phyloP scores from a whole-genome alignment of 192 early-diverging fungal species.

The Geranomyces variabilis region DNA sequence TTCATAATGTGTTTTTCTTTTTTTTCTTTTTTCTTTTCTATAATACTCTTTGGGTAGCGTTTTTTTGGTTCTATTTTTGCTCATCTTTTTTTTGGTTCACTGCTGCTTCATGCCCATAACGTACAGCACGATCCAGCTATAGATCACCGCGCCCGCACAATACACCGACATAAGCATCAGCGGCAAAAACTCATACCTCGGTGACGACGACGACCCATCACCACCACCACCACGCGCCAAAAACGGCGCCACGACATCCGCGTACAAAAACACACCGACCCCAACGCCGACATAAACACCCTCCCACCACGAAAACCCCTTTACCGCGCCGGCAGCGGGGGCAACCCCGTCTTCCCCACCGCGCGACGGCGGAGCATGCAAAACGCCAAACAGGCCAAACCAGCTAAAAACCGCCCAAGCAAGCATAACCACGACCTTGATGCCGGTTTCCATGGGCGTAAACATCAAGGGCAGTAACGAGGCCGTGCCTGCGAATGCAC shows the following conservation, averaged over 20 bases:
- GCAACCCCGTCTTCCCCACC: too few relatives aligned
- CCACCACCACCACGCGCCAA: constrained; percentile 51
- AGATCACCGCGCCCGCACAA: constrained; percentile 72
- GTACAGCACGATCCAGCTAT: constrained; percentile 48
- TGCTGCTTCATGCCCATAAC: background rate
- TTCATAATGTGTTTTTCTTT: background rate
- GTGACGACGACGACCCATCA: background rate
- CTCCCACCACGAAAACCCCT: constrained; percentile 48
- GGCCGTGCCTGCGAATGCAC: constrained; percentile 57
- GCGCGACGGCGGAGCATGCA: too few relatives aligned
- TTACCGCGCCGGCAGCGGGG: too few relatives aligned
- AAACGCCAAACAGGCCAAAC: background rate
- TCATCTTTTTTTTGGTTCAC: background rate
- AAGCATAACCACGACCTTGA: constrained; percentile 3
- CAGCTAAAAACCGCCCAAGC: constrained; percentile 35
- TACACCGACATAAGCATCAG: constrained; percentile 81
- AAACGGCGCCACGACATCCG: constrained; percentile 55
- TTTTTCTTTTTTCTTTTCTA: background rate
- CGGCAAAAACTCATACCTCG: constrained; percentile 68
- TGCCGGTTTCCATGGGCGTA: too few relatives aligned
- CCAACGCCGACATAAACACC: constrained; percentile 61
- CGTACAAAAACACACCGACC: constrained; percentile 57
- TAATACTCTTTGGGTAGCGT: background rate
- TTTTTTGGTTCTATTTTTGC: background rate
- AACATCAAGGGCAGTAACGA: constrained; percentile 61